Base-by-base conservation (phyloP, 2,329 filamentous ascomycete species). In the Apiospora marii region DNA sequence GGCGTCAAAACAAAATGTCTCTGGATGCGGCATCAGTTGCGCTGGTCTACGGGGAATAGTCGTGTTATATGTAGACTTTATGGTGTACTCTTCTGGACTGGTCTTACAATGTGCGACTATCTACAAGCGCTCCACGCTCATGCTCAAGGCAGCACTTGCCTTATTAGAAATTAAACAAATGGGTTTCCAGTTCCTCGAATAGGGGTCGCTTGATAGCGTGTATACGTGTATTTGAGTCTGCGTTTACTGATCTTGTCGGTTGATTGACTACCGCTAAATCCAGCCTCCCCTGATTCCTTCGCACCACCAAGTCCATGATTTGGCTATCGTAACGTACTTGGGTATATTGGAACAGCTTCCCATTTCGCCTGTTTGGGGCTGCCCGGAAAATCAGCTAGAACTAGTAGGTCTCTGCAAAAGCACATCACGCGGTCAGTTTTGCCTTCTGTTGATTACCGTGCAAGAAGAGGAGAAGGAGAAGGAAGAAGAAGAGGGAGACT, bases 351-450 rank as follows among this genome's bases (percentile, higher is more conserved):
- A 24, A 3, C n/a, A 51, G 12, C 10, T 27, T 22, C 49, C 49
- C n/a, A 24, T 51, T 5, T 13, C 13, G 10, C 37, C 37, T 41
- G 37, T 41, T 41, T 10, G 10, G 2, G 14, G 8, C n/a, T 27
- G 24, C 5, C 51, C 7, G 30, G 5, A 16, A 58, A 16, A 13
- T 41, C 34, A 41, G 30, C 19, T 64, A 64, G 58, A 64, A 41
- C 34, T 64, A 14, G 19, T 64, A 41, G 58, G 58, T 64, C 58
- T 64, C 58, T 64, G 30, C 10, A 37, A 27, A 51, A 64, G 34
- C 1, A 64, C 19, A 3, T 12, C 34, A 24, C 10, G 10, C 19
- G 13, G 58, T 64, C 22, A 64, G 58, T 37, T 37, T 0, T 64
- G 34, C 58, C 58, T n/a, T 64, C 58, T 64, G 34, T 64, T 13